phyloP scores from a whole-genome alignment of 1,284 basidiomycete species.

The Naganishia sp. region DNA sequence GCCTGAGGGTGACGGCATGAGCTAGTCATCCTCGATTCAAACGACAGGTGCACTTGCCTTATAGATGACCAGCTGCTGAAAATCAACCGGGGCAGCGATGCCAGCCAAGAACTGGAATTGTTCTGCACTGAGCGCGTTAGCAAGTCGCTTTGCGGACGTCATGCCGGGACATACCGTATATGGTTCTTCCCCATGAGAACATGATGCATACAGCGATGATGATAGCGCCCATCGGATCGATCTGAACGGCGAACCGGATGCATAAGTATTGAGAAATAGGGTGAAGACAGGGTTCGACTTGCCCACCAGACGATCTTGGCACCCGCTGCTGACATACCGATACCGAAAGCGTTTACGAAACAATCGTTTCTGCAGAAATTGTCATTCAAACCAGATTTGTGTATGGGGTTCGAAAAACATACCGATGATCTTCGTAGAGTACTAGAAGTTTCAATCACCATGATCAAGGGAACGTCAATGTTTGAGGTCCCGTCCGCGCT shows the following conservation, averaged over 20 bases:
- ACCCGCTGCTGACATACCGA: constrained; percentile 87
- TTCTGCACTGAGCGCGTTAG: constrained; percentile 38
- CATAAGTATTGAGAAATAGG: constrained; percentile 3
- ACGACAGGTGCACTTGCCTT: constrained; percentile 57
- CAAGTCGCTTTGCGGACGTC: not conserved
- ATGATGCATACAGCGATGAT: constrained; percentile 74
- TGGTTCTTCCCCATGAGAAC: constrained; percentile 73
- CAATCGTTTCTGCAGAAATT: constrained; percentile 15
- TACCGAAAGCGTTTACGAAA: constrained; percentile 60
- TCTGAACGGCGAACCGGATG: constrained; percentile 30
- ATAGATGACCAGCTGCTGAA: constrained; percentile 87
- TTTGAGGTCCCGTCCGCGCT: too few species aligned
- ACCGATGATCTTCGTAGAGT: constrained; percentile 93
- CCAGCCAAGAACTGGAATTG: constrained; percentile 89
- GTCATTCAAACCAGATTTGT: not conserved
- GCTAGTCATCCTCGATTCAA: not conserved
- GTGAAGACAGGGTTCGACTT: constrained; percentile 32
- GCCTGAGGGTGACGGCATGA: constrained; percentile 50
- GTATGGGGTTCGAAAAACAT: constrained; percentile 29
- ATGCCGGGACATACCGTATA: constrained; percentile 57
- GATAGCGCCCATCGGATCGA: constrained; percentile 57
- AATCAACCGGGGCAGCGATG: constrained; percentile 85
- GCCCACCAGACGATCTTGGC: constrained; percentile 63
- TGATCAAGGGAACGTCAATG: not conserved
- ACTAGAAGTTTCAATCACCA: constrained; percentile 51